These are phyloP conservation scores for Gyromitra esculenta DNA, from an alignment of 2,329 filamentous ascomycete species.

Conservation along the genomic window DNA sequence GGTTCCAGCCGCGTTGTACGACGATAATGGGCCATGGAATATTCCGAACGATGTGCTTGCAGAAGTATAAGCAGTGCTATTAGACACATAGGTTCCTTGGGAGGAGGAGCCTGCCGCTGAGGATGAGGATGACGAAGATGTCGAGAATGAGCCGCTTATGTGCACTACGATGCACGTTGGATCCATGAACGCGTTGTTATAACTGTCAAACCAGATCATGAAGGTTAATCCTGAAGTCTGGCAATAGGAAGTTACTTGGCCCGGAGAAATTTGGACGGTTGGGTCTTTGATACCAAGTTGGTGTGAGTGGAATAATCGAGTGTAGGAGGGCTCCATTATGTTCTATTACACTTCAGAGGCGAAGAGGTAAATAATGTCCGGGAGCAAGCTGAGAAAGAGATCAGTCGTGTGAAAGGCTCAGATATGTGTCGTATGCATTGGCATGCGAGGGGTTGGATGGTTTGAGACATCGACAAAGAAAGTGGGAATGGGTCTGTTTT, in stretches of 20 bases:
- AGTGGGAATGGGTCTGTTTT: slow-evolving; percentile 9
- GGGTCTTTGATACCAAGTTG: slow-evolving; percentile 40
- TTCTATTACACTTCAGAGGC: not conserved
- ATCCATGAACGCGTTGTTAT: slow-evolving; percentile 36
- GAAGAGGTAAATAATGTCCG: not conserved
- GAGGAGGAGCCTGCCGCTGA: slow-evolving; percentile 32
- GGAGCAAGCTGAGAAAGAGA: slow-evolving; percentile 1
- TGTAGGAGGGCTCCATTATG: slow-evolving; percentile 31
- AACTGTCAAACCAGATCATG: slow-evolving; percentile 39
- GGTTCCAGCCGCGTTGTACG: slow-evolving; percentile 28
- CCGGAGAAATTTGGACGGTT: slow-evolving; percentile 16
- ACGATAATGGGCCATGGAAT: slow-evolving; percentile 42
- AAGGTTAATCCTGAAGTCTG: slow-evolving; percentile 23
- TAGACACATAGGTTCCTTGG: slow-evolving; percentile 25
- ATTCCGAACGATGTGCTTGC: slow-evolving; percentile 42
- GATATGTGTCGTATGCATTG: slow-evolving; percentile 27
- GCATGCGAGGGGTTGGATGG: slow-evolving; percentile 42
- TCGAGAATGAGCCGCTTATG: slow-evolving; percentile 27
- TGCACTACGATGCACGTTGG: slow-evolving; percentile 42
- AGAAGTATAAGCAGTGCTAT: slow-evolving; percentile 12
- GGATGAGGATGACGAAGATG: slow-evolving; percentile 29
- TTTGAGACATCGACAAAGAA: slow-evolving; percentile 50
- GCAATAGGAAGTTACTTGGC: slow-evolving; percentile 36
- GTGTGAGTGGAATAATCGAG: slow-evolving; percentile 30
- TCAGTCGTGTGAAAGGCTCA: slow-evolving; percentile 2